phyloP scores from a whole-genome alignment of 768 basidiomycete genomes.

The Sporobolomyces roseus region DNA sequence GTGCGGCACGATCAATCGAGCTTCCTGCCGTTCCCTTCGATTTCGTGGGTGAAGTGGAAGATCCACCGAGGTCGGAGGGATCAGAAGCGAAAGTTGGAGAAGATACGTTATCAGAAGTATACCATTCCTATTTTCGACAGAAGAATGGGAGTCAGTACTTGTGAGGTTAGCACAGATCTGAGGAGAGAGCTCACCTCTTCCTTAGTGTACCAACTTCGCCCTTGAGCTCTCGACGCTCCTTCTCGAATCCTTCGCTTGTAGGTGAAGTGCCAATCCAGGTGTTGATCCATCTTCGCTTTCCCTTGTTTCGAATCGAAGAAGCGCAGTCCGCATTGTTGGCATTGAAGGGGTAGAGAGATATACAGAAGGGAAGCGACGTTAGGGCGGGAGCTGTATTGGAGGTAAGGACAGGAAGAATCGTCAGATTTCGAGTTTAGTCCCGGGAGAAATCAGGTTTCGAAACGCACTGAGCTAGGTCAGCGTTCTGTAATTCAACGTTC shows the following conservation, averaged over 20 bases:
- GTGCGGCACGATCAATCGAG: conserved; percentile 57
- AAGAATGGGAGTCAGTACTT: background rate
- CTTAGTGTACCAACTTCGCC: conserved; percentile 72
- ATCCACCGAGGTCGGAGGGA: background rate
- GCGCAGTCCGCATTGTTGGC: conserved; percentile 88
- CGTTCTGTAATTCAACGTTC: conserved; percentile 60
- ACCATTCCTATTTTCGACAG: conserved; percentile 71
- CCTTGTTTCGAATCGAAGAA: conserved; percentile 70
- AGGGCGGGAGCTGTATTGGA: conserved; percentile 43
- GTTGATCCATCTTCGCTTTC: conserved; percentile 73
- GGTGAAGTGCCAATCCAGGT: conserved; percentile 94
- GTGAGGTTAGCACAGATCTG: background rate
- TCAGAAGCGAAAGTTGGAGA: conserved; percentile 8
- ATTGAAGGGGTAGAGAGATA: conserved; percentile 70
- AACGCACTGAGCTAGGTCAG: conserved; percentile 69
- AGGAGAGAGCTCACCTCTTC: conserved; percentile 22
- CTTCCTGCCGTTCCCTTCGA: background rate
- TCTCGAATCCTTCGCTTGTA: conserved; percentile 65
- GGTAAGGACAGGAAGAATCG: too few relatives aligned
- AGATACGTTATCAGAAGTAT: conserved; percentile 50
- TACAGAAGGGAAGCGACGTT: conserved; percentile 66
- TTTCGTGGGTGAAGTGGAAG: background rate
- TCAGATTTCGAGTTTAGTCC: too few relatives aligned
- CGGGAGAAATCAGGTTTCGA: background rate
- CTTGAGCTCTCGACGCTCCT: conserved; percentile 75